Base-by-base conservation (phyloP, 345 rosid genomes). In the Salix arbutifolia region DNA sequence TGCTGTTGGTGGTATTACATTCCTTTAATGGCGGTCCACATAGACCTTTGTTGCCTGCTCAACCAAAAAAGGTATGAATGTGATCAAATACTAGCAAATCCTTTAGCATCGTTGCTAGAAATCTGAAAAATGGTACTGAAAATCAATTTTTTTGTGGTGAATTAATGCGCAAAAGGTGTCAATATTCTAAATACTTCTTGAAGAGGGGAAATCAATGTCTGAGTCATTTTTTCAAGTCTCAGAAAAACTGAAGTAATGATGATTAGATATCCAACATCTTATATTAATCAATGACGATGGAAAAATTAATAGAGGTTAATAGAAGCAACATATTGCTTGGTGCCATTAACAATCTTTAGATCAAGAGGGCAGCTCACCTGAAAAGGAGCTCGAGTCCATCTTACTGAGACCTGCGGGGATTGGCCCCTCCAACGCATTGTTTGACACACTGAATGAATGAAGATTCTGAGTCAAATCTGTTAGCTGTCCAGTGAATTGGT, bases 41-140 rank as follows among this genome's bases (percentile, higher is more conserved):
- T 37, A 95, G 79, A 35, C 76, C 94, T 76, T 87, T 77, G 81
- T 93, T 96, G 11, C 96, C 99, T 95, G 83, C 66, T 28, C 66
- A 53, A 64, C 31, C 60, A 16, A 7, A 17, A 21, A n/a, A 65
- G n/a, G n/a, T 4, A 21, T 58, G 26, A 58, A 58, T n/a, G 64
- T 58, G 28, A n/a, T n/a, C 26, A 58, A 4, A n/a, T 10, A 21
- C 60, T 58, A 25, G 64, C 5, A 58, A 56, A 56, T n/a, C 61
- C n/a, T 21, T 9, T n/a, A 21, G 61, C 4, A 56, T 3, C 23
- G 16, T 58, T 25, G 25, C 64, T 25, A 58, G 64, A 23, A 23
- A 58, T 58, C 14, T 10, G 26, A 10, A 10, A 58, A 56, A n/a
- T 8, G 10, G 61, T 56, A n/a, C 26, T 1, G 21, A n/a, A 11